Conservation (phyloP, 2,329 filamentous ascomycete species). For the Atkinsonella hypoxylon region DNA sequence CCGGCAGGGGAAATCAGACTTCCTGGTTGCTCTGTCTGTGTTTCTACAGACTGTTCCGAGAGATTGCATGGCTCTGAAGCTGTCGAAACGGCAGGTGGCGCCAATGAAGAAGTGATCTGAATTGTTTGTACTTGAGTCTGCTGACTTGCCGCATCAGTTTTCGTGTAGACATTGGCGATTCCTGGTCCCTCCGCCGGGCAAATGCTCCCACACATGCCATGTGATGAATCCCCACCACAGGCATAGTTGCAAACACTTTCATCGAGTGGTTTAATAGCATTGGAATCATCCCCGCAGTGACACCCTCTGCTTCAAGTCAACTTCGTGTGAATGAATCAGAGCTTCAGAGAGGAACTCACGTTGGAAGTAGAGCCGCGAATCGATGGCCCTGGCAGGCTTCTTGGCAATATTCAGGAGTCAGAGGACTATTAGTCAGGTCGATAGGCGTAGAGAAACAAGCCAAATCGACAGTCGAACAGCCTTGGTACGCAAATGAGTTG, state of each 20-base stretch:
- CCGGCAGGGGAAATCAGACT: conserved; percentile 6
- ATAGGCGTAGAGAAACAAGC: conserved; percentile 15
- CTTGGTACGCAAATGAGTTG: conserved; percentile 15
- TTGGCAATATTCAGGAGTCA: conserved; percentile 18
- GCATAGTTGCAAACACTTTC: conserved; percentile 20
- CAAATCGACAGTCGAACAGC: conserved; percentile 17
- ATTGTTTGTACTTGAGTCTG: conserved; percentile 3
- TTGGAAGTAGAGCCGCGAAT: conserved; percentile 19
- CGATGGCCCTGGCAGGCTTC: conserved; percentile 16
- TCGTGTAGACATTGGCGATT: conserved; percentile 22
- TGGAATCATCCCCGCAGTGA: conserved; percentile 22
- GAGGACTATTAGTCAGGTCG: conserved; percentile 10
- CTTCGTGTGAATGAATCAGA: rapidly evolving
- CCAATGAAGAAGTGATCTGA: conserved; percentile 5
- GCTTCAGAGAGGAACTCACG: conserved; percentile 13
- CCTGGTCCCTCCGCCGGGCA: conserved; percentile 15
- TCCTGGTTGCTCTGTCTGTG: not conserved
- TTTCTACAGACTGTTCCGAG: not conserved
- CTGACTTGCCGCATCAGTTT: conserved; percentile 8
- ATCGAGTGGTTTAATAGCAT: conserved; percentile 16
- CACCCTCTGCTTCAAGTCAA: conserved; percentile 18
- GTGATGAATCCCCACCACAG: conserved; percentile 17
- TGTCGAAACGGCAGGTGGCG: conserved; percentile 2
- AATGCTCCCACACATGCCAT: conserved; percentile 22
- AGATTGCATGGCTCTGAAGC: conserved; percentile 1